Percentiles rank a stretch among this genome's conserved stretches.
These are phyloP conservation scores for Microdochium paspali DNA, from an alignment of 2,329 filamentous ascomycete genomes.

Conservation along the genomic window DNA sequence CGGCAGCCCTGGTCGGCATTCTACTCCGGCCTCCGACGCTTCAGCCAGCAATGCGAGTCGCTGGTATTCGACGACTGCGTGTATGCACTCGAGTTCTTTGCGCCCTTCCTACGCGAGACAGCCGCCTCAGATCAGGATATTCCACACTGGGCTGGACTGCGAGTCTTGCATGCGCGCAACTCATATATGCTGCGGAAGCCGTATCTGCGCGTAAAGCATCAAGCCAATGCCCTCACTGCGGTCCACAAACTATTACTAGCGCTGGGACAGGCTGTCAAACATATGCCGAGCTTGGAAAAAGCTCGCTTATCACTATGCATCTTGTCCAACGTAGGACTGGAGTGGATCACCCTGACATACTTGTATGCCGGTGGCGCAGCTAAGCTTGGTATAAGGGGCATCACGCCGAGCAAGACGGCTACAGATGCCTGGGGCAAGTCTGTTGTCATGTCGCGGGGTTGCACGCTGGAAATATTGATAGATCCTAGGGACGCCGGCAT, in stretches of 20 bases:
- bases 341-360: slow-evolving; percentile 9
- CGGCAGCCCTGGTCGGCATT: slow-evolving; percentile 9
- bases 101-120: slow-evolving; percentile 6
- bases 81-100: slow-evolving; percentile 9
- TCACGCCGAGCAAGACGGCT: slow-evolving; percentile 4
- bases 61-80: slow-evolving; percentile 11
- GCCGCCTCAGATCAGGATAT: slow-evolving; percentile 4
- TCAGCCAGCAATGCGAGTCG: slow-evolving; percentile 11
- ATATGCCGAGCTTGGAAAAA: slow-evolving; percentile 8
- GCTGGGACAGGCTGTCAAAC: slow-evolving; percentile 5
- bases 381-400: slow-evolving; percentile 3
- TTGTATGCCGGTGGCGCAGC: slow-evolving; percentile 3
- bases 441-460: background rate
- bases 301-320: slow-evolving; percentile 9
- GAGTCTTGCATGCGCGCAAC: slow-evolving; percentile 8
- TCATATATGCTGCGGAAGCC: slow-evolving; percentile 10
- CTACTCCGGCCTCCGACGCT: slow-evolving; percentile 5
- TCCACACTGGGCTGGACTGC: slow-evolving; percentile 6
- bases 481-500: background rate
- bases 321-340: slow-evolving; percentile 6
- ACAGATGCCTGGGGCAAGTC: slow-evolving; percentile 4
- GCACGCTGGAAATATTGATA: background rate
- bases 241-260: slow-evolving; percentile 6
- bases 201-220: slow-evolving; percentile 6
- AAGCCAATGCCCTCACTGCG: slow-evolving; percentile 5